Conservation (phyloP, 805 yeast species). For the Monosporozyma unispora region DNA sequence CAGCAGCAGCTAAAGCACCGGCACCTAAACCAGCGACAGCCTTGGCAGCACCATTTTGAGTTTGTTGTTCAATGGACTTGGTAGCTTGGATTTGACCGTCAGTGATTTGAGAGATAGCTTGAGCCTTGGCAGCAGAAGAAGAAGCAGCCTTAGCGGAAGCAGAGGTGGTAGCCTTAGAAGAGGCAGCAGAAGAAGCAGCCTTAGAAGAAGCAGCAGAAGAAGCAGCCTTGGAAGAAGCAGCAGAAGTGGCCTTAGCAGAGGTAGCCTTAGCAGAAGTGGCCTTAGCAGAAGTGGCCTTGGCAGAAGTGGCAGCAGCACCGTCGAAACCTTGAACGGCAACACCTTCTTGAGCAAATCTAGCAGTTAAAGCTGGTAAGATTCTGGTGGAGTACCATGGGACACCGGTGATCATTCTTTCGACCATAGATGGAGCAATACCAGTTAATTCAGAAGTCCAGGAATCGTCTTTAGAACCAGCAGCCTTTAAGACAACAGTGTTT, state of each 20-base stretch:
- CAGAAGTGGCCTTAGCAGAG: slow-evolving; percentile 3
- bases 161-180: neutral
- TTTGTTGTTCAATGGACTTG: slow-evolving; percentile 6
- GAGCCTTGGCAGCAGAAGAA: slow-evolving; percentile 3
- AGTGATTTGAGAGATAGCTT: slow-evolving; percentile 8
- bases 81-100: slow-evolving; percentile 3
- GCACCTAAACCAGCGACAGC: slow-evolving; percentile 17
- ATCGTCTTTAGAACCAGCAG: slow-evolving; percentile 14
- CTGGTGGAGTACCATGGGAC: slow-evolving; percentile 31
- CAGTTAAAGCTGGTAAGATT: slow-evolving; percentile 11
- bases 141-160: slow-evolving; percentile 1
- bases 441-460: slow-evolving; percentile 25
- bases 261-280: slow-evolving; percentile 3
- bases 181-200: neutral
- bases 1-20: slow-evolving; percentile 8
- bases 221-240: slow-evolving; percentile 6
- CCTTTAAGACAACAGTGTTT: slow-evolving; percentile 8
- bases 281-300: slow-evolving; percentile 6
- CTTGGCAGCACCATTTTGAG: slow-evolving; percentile 17
- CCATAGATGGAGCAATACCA: slow-evolving; percentile 19
- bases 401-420: slow-evolving; percentile 25
- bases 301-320: slow-evolving; percentile 3
- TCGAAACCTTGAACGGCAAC: slow-evolving; percentile 1
- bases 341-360: slow-evolving; percentile 5
- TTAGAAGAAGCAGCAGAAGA: slow-evolving; percentile 3